Conservation (phyloP, 179 eudicot species). For the Corrigiola litoralis region DNA sequence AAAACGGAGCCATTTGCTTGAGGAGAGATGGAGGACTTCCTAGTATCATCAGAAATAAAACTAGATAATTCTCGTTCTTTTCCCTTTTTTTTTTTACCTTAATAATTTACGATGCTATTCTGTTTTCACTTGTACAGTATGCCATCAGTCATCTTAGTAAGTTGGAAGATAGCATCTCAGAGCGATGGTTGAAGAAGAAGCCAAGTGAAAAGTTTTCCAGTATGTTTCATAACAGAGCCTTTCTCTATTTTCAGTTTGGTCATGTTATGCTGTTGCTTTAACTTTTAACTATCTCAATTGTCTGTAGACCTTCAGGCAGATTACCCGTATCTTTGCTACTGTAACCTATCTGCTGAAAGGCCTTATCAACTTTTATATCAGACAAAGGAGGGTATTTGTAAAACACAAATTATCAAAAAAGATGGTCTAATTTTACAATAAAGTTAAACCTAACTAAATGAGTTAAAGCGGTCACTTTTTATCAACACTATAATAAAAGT, state of each 20-base stretch:
- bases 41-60: too few relatives aligned
- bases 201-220: slow-evolving; percentile 52
- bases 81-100: background rate
- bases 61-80: background rate
- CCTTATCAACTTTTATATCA: background rate
- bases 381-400: background rate
- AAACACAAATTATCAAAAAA: too few relatives aligned
- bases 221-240: slow-evolving; percentile 33
- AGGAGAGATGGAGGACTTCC: background rate
- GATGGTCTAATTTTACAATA: too few relatives aligned
- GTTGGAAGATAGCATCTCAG: slow-evolving; percentile 96
- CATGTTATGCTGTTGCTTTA: slow-evolving; percentile 1
- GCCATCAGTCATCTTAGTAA: slow-evolving; percentile 84
- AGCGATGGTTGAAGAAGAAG: slow-evolving; percentile 73
- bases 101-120: slow-evolving; percentile 1
- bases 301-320: background rate
- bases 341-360: background rate
- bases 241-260: slow-evolving; percentile 17
- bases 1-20: background rate
- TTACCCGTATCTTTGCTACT: background rate
- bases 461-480: too few relatives aligned
- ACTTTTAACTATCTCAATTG: too few relatives aligned
- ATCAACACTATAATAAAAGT: too few relatives aligned
- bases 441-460: too few relatives aligned
- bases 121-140: slow-evolving; percentile 46